Evolutionary conservation across 2,329 filamentous ascomycete genomes (phyloP), one percentile per base, ranked within the genome.

Genomic region (Aureobasidium sp.): DNA sequence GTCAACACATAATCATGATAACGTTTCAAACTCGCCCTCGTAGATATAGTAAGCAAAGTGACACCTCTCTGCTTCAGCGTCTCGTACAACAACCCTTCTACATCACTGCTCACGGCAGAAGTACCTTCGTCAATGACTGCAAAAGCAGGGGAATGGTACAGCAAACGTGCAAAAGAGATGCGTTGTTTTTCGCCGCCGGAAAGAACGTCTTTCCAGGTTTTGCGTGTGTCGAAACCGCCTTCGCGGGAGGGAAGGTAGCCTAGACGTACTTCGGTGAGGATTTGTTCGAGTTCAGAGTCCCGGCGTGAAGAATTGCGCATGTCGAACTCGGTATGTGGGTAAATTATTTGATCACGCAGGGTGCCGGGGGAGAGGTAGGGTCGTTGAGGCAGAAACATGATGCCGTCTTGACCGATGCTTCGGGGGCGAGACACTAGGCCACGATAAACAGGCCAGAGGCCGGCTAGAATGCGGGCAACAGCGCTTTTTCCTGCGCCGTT

Each of bases 121-220:
- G 94, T 99, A 8, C 92, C 93, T 75, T 99, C 94, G 66, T 99
- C 94, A 63, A 99, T 86, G 69, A 99, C 91, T 2, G 92, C 94
- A 72, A 96, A 99, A 64, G 88, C 82, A 17, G 94, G 94, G 77
- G 97, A 93, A 71, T 99, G 94, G 71, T 99, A 99, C 44, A 97
- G 79, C 55, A 99, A 74, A 48, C 94, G 81, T 4, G 95, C 93
- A 69, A 99, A 91, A 0, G 86, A 91, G 84, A 99, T 90, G 26
- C 94, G 82, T 77, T 99, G 94, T 78, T 99, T 99, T 81, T 99
- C 94, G 13, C 94, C 94, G 43, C 94, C 94, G 66, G 88, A 93
- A n/a, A 99, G 81, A 5, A 99, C 91, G 68, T 97, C 93, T 77
- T 97, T 97, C 94, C 94, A 99, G 72, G 96, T 92, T 76, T 99